These are phyloP conservation scores for Cetraspora pellucida DNA, from an alignment of 192 early-diverging fungal genomes.

Conservation along the genomic window DNA sequence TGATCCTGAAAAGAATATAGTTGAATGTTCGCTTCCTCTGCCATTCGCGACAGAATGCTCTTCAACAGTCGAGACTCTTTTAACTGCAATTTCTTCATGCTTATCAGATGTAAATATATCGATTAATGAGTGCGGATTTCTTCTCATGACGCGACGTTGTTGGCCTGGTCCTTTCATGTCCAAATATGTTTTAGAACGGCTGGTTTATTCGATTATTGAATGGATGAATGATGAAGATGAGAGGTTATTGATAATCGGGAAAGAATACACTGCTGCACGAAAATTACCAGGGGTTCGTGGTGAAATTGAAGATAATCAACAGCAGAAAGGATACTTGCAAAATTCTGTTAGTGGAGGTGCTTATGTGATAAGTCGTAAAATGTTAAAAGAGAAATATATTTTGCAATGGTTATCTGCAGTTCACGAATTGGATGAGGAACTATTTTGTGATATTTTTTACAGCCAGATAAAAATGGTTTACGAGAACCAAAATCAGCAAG, in stretches of 20 bases:
- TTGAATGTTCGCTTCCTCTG: conserved; percentile 52
- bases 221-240: conserved; percentile 60
- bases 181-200: conserved; percentile 49
- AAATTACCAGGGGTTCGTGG: conserved; percentile 43
- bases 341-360: conserved; percentile 36
- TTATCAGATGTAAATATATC: conserved; percentile 53
- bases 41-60: conserved; percentile 57
- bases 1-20: background rate
- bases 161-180: conserved; percentile 66
- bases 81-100: conserved; percentile 53
- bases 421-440: conserved; percentile 45
- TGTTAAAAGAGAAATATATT: conserved; percentile 54
- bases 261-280: conserved; percentile 45
- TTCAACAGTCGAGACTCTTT: conserved; percentile 52
- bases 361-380: conserved; percentile 51
- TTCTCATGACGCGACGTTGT: conserved; percentile 52
- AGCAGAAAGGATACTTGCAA: background rate
- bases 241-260: conserved; percentile 49
- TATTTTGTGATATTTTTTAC: conserved; percentile 46
- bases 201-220: conserved; percentile 48
- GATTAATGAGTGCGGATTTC: conserved; percentile 57
- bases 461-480: conserved; percentile 46
- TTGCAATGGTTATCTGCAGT: conserved; percentile 50
- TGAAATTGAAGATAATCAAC: conserved; percentile 37
- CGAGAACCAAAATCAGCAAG: conserved; percentile 39